Percentiles rank a stretch among this genome's conserved stretches.
Evolutionary conservation across 2,329 filamentous ascomycete genomes (phyloP).

Genomic region (Phyllosticta citrichinensis): DNA sequence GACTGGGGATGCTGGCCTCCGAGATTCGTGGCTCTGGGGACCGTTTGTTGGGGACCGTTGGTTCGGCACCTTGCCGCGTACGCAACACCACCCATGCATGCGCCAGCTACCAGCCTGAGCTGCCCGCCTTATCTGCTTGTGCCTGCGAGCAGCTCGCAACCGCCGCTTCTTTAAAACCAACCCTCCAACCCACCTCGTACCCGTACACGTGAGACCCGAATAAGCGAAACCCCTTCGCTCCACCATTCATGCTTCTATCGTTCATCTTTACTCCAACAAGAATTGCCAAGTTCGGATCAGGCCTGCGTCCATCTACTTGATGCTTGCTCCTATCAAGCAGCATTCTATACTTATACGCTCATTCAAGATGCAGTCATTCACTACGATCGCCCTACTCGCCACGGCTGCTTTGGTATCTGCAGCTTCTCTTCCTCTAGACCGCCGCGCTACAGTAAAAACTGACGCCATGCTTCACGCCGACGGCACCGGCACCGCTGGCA

Average conservation of each 20-base stretch:
- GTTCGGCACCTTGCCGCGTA: background rate
- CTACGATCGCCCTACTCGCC: background rate
- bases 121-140: background rate
- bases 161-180: background rate
- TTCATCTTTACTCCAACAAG: conserved; percentile 3
- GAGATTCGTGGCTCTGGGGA: background rate
- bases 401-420: background rate
- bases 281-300: background rate
- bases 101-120: background rate
- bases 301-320: background rate
- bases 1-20: background rate
- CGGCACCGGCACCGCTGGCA: background rate
- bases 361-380: conserved; percentile 3
- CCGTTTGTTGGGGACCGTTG: background rate
- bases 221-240: conserved; percentile 1
- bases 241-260: conserved; percentile 1
- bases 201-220: background rate
- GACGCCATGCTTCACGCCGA: conserved; percentile 3
- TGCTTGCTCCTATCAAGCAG: background rate
- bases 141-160: background rate
- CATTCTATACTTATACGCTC: background rate
- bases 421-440: background rate
- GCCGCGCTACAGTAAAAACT: background rate
- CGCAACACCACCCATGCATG: background rate
- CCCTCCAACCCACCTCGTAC: background rate